A percentile compares a stretch with the other conserved stretches of the same genome.
phyloP scores from a whole-genome alignment of 1,284 basidiomycete species.

The Leccinum solheimii region DNA sequence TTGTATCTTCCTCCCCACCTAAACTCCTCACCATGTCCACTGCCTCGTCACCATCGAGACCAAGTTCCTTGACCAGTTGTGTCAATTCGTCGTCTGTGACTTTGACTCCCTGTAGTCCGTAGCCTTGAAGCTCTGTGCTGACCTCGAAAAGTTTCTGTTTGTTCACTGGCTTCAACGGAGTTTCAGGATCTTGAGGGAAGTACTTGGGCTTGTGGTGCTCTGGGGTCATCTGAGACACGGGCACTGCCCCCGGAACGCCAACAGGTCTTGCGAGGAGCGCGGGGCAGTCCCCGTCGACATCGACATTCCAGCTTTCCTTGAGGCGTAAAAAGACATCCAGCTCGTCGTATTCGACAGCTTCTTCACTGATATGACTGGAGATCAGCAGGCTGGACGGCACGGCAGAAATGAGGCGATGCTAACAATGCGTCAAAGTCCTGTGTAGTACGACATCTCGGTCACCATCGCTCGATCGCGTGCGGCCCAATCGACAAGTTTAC shows the following conservation, averaged over 20 bases:
- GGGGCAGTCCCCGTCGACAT: slow-evolving; percentile 55
- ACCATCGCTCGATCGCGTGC: not conserved
- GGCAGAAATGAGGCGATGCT: slow-evolving; percentile 21
- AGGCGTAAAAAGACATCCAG: slow-evolving; percentile 70
- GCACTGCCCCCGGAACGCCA: slow-evolving; percentile 74
- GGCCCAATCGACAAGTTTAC: slow-evolving; percentile 22
- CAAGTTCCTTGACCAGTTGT: slow-evolving; percentile 68
- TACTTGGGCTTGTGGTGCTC: slow-evolving; percentile 61
- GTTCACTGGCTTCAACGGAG: slow-evolving; percentile 55
- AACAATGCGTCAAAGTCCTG: slow-evolving; percentile 62
- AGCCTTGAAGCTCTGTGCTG: slow-evolving; percentile 63
- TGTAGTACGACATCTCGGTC: slow-evolving; percentile 10
- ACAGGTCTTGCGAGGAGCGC: slow-evolving; percentile 55
- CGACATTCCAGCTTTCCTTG: slow-evolving; percentile 64
- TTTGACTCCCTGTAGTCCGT: slow-evolving; percentile 71
- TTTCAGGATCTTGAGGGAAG: slow-evolving; percentile 47
- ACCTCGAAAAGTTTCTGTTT: slow-evolving; percentile 60
- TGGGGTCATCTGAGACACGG: slow-evolving; percentile 77
- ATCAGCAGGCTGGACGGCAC: slow-evolving; percentile 12
- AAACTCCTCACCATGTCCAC: slow-evolving; percentile 66
- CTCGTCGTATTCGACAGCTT: slow-evolving; percentile 75
- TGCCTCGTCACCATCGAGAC: slow-evolving; percentile 71
- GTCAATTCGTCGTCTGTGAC: slow-evolving; percentile 73
- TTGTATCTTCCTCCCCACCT: slow-evolving; percentile 26
- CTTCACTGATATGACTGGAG: slow-evolving; percentile 52